Base-by-base conservation (phyloP, 2,329 filamentous ascomycete genomes). In the Aspergillus sp. region DNA sequence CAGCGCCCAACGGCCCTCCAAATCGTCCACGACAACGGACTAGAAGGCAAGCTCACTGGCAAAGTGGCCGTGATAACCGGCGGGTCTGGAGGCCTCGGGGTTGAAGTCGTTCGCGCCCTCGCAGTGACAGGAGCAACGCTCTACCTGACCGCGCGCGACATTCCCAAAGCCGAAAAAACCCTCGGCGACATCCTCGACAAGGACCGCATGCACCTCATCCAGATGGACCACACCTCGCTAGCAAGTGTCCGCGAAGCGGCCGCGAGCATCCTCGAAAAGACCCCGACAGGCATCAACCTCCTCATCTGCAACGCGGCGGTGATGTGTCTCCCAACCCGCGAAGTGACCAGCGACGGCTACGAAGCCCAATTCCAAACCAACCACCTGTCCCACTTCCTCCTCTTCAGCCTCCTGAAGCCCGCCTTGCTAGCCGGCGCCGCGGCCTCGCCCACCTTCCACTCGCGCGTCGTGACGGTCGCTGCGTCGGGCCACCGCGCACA, bases 291-390 rank as follows among this genome's bases (percentile, higher is more conserved):
- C 2, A 11, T 41, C 2, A 15, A 13, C 34, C 9, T 41, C 34
- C 34, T 41, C 34, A 41, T 41, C 34, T 41, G 34, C 34, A 41
- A 41, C 34, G 34, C 11, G 6, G 34, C 11, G 11, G 34, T 41
- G 4, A 41, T 49, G 81, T 84, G 73, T 59, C 6, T 48, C 67
- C 76, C 69, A 60, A 77, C 84, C 67, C 77, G 34, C 34, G 34
- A 41, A 15, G 11, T 41, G 11, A 41, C 11, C 5, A 80, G 58
- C 3, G 61, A 63, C 25, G 62, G 64, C 4, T 79, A 80, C 63
- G 84, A 87, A 67, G 68, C 69, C 0, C 83, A 86, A 54, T 82
- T 87, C 56, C 82, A 76, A 31, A 81, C 78, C 2, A 85, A 86
- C 68, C 78, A 86, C 64, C 72, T 87, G 0, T 76, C 73, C 1